Percentiles rank a stretch among this genome's conserved stretches.
phyloP scores from a whole-genome alignment of 2,329 filamentous ascomycete genomes.

The Colletotrichum orchidophilum region DNA sequence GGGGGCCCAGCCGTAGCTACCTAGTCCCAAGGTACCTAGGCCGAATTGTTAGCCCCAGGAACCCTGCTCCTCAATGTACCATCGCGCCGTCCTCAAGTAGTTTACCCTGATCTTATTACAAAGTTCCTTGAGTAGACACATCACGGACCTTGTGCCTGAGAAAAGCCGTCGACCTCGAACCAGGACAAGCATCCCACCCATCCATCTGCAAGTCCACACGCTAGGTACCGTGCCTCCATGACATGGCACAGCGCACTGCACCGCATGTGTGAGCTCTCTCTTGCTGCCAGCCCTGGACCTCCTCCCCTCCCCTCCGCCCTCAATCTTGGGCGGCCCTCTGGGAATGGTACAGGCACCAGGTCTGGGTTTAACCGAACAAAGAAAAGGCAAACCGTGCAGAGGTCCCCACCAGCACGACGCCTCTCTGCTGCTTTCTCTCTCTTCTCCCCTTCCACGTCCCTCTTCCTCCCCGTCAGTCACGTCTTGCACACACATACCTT shows the following conservation, averaged over 20 bases:
- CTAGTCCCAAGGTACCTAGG: background rate
- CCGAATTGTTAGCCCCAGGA: background rate
- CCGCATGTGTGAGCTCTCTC: background rate
- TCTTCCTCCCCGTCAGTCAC: background rate
- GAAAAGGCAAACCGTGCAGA: conserved; percentile 32
- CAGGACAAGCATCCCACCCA: background rate
- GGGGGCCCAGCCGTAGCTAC: conserved; percentile 4
- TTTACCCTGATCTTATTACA: conserved; percentile 2
- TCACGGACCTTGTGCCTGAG: background rate
- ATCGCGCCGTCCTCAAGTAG: background rate
- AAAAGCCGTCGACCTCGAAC: background rate
- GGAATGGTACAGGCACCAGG: background rate
- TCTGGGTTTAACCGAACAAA: conserved; percentile 26
- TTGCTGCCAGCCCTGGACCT: background rate
- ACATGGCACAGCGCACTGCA: background rate
- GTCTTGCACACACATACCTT: background rate
- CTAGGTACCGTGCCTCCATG: conserved; percentile 22
- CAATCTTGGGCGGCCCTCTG: no score
- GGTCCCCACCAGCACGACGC: conserved; percentile 1
- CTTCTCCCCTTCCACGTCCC: background rate
- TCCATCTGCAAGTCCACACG: conserved; percentile 6
- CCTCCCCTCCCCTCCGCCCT: background rate
- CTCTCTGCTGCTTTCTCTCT: conserved; percentile 5
- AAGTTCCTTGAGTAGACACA: conserved; percentile 1
- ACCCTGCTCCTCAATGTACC: background rate